Base-by-base conservation (phyloP, 148 eudicot species). In the Dysphania ambrosioides region DNA sequence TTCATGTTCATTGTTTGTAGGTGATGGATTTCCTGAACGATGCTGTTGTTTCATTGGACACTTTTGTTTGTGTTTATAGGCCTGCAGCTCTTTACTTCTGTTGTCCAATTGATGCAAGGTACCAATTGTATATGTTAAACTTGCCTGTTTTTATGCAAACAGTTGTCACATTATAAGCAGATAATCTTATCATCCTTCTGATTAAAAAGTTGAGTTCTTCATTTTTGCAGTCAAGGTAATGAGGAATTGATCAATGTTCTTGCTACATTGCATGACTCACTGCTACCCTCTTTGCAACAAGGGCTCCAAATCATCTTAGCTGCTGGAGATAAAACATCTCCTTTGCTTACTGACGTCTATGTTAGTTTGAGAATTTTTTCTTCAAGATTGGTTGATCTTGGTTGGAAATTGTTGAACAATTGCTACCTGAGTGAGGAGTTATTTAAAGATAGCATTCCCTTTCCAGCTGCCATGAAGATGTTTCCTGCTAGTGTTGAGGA, bases 1-100 rank as follows among this genome's bases (percentile, higher is more conserved):
- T 68, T 53, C 60, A 8, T 76, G 18, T 59, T 42, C 12, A 36
- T 15, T 47, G 63, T 80, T 58, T 73, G 42, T 71, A 94, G 98
- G 98, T 94, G 74, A 86, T 94, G 97, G 98, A 94, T 82, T 94
- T 92, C 79, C 68, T 94, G 70, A 94, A 94, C 75, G 98, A 94
- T 71, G 93, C 96, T 66, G 83, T 94, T 80, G 88, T 86, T 72
- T 88, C 93, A 27, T 77, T 90, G 89, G 92, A 88, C 77, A 84
- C 93, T 58, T 88, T 94, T 86, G 84, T 90, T 72, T 68, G 70
- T 72, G 88, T 89, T 51, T 90, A 88, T 80, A 86, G 78, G 68
- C 91, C 83, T 75, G 96, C 97, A 62, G 96, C 97, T 58, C 72
- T 92, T 67, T 85, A 76, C 79, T 87, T 94, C 81, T 86, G 86